A percentile compares a stretch with the other conserved stretches of the same genome.
These are phyloP conservation scores for Aureobasidium sp. DNA, from an alignment of 2,329 filamentous ascomycete species.

Conservation along the genomic window DNA sequence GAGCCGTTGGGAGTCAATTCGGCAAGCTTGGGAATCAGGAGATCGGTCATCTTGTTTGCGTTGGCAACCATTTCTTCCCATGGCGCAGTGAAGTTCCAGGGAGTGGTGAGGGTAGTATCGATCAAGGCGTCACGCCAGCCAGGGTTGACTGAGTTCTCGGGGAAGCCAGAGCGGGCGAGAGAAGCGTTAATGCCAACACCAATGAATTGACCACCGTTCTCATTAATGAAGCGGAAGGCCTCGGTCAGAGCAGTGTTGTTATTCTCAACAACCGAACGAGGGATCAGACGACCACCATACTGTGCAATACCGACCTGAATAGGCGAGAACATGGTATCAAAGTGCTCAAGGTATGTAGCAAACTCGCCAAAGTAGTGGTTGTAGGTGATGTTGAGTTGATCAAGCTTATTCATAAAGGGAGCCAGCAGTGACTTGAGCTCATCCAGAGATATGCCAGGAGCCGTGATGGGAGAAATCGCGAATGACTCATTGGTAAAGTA, in stretches of 20 bases:
- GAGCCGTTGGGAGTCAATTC: constrained; percentile 34
- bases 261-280: constrained; percentile 28
- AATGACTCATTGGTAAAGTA: constrained; percentile 47
- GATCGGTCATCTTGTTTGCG: constrained; percentile 34
- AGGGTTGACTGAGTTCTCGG: constrained; percentile 36
- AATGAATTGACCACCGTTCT: constrained; percentile 30
- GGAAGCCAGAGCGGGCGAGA: constrained; percentile 26
- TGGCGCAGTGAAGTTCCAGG: constrained; percentile 35
- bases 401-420: constrained; percentile 39
- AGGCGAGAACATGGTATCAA: constrained; percentile 26
- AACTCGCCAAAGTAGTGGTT: constrained; percentile 27
- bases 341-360: constrained; percentile 29
- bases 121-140: constrained; percentile 33
- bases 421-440: constrained; percentile 41
- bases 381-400: constrained; percentile 31
- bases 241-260: constrained; percentile 27
- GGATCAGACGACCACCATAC: constrained; percentile 29
- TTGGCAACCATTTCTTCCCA: constrained; percentile 31
- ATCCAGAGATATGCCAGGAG: constrained; percentile 39
- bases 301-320: constrained; percentile 28
- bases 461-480: constrained; percentile 41
- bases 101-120: constrained; percentile 17
- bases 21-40: constrained; percentile 34
- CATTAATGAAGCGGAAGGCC: constrained; percentile 31
- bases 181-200: constrained; percentile 36